Conservation (phyloP, 345 rosid species). For the Lenwebbia sp. region DNA sequence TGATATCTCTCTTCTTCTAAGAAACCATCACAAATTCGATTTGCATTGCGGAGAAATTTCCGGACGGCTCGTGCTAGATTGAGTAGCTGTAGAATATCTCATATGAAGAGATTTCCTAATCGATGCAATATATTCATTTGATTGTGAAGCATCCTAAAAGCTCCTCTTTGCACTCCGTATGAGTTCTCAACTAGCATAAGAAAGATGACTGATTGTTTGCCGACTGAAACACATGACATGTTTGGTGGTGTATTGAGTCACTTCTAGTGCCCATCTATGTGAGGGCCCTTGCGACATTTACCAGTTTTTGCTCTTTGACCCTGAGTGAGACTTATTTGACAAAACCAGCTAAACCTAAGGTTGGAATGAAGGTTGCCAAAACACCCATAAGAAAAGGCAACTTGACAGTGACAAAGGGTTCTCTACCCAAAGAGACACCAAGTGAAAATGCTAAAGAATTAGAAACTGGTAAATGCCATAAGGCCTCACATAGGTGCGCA, state of each 20-base stretch:
- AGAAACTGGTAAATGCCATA: not conserved
- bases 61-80: not conserved
- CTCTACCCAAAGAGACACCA: not conserved
- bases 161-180: too few relatives aligned
- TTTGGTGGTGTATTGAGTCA: too few relatives aligned
- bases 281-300: too few relatives aligned
- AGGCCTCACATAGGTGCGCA: not conserved
- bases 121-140: too few relatives aligned
- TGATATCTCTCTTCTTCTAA: not conserved
- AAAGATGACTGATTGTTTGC: too few relatives aligned
- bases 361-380: not conserved
- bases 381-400: not conserved
- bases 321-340: not conserved
- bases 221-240: too few relatives aligned
- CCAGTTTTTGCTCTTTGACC: not conserved
- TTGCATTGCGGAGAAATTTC: not conserved
- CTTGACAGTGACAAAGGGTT: not conserved
- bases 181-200: too few relatives aligned
- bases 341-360: not conserved
- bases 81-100: not conserved
- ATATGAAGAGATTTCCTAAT: not conserved
- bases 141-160: too few relatives aligned
- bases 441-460: not conserved
- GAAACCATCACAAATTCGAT: not conserved
- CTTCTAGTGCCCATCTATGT: too few relatives aligned